Evolutionary conservation across 768 basidiomycete genomes (phyloP), one percentile per base, ranked within the genome.

Genomic region (Leucogyrophana mollusca): DNA sequence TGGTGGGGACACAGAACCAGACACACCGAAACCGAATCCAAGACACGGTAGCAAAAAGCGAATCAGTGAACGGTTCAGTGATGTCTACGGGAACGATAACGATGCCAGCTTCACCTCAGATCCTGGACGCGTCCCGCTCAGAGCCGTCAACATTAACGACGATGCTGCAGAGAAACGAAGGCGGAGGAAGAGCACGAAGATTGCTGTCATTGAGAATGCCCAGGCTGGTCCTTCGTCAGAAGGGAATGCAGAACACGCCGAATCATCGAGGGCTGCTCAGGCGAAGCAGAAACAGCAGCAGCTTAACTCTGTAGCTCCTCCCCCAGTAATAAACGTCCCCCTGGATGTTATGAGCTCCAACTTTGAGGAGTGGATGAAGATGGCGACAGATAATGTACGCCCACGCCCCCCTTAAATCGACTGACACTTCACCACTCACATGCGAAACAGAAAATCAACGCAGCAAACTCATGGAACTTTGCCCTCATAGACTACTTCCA

Each of bases 311-410:
- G 79, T 85, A 3, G 76, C 77, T 30, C 71, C 73, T 30, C 73
- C 81, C 7, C 80, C 80, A 2, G 61, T 61, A 25, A 78, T 83
- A 21, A 76, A 83, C 34, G 79, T 85, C 16, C 76, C 86, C 0
- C 68, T 85, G 54, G 90, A 94, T 53, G 79, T 93, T n/a, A 90
- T 90, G 81, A 90, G 77, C 67, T 87, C 84, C 32, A 96, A 94
- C 57, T 96, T 87, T 59, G 96, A 99, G 64, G 94, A 98, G 67
- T 98, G 96, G 96, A 98, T 99, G 95, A 98, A 98, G 74, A 85
- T 98, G 84, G 94, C 94, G 1, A 98, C 95, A 2, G 95, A 98
- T 62, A 98, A 98, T 67, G 96, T 97, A 62, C 56, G 83, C 72
- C 4, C 24, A 44, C 34, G 10, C 17, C n/a, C 35, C 13, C 30